These are phyloP conservation scores for Podila epigama DNA, from an alignment of 192 early-diverging fungal genomes.

Conservation along the genomic window DNA sequence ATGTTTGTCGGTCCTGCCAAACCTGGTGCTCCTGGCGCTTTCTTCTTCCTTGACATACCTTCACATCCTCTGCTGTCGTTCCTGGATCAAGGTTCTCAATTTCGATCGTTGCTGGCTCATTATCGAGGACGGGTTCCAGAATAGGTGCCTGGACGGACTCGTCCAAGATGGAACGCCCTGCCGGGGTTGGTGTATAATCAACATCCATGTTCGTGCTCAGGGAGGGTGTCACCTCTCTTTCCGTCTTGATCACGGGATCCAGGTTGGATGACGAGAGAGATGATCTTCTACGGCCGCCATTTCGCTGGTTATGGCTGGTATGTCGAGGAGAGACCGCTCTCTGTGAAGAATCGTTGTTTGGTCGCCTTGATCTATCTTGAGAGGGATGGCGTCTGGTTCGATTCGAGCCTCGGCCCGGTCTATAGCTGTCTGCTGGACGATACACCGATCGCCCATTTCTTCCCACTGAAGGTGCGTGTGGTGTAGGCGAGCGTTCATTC, in stretches of 20 bases:
- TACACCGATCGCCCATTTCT: background rate
- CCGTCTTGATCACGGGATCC: background rate
- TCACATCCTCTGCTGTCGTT: slow-evolving; percentile 45
- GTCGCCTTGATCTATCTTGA: background rate
- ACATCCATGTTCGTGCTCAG: background rate
- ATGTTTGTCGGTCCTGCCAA: too few relatives aligned
- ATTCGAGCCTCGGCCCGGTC: background rate
- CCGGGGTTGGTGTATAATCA: background rate
- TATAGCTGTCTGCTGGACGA: background rate
- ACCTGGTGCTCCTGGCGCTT: too few relatives aligned
- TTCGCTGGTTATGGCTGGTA: background rate
- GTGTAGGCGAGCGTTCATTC: background rate
- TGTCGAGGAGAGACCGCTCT: too few relatives aligned
- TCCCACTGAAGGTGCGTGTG: too few relatives aligned
- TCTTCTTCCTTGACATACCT: too few relatives aligned
- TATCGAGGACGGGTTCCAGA: background rate
- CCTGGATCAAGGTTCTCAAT: slow-evolving; percentile 45
- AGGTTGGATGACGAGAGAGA: background rate
- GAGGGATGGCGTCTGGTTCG: background rate
- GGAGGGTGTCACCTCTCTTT: background rate
- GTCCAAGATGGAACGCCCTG: background rate
- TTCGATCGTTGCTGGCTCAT: slow-evolving; percentile 29
- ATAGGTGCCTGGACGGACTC: too few relatives aligned
- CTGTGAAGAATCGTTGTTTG: background rate
- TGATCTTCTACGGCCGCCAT: background rate